Evolutionary conservation across 2,329 filamentous ascomycete species (phyloP).

Genomic region (Aschersonia sp.): DNA sequence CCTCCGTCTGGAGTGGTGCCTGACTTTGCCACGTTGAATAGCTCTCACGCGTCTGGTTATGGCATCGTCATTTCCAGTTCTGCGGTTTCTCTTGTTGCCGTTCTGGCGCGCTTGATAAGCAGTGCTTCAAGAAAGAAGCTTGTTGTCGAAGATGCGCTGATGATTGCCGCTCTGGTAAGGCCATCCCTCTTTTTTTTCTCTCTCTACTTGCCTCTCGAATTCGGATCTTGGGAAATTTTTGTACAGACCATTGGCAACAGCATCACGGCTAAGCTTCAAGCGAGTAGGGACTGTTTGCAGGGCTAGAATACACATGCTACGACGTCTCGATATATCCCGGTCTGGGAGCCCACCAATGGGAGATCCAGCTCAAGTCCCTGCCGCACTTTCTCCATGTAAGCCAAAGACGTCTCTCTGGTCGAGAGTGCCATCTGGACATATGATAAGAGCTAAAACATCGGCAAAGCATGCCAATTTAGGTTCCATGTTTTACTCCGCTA

Average conservation of each 20-base stretch:
- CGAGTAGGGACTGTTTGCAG: not conserved
- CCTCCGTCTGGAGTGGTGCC: not conserved
- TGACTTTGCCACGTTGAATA: not conserved
- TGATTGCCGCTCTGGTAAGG: not conserved
- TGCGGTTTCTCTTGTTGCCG: not conserved
- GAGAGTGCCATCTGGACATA: not conserved
- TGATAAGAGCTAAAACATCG: rapidly evolving
- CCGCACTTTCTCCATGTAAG: not conserved
- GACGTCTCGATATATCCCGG: not conserved
- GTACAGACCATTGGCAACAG: no score
- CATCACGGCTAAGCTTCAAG: no score
- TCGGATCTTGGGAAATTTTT: not conserved
- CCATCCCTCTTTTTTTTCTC: not conserved
- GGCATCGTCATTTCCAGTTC: not conserved
- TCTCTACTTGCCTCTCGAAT: not conserved
- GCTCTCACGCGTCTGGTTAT: not conserved
- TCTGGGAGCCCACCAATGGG: not conserved
- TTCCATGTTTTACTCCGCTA: not conserved
- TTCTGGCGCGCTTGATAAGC: not conserved
- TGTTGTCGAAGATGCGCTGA: not conserved
- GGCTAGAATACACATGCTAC: not conserved
- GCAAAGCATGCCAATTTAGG: not conserved
- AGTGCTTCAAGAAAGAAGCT: not conserved
- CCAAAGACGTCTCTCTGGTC: not conserved
- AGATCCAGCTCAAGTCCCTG: not conserved